Base-by-base conservation (phyloP, 148 eudicot species). In the Nepenthes gracilis region DNA sequence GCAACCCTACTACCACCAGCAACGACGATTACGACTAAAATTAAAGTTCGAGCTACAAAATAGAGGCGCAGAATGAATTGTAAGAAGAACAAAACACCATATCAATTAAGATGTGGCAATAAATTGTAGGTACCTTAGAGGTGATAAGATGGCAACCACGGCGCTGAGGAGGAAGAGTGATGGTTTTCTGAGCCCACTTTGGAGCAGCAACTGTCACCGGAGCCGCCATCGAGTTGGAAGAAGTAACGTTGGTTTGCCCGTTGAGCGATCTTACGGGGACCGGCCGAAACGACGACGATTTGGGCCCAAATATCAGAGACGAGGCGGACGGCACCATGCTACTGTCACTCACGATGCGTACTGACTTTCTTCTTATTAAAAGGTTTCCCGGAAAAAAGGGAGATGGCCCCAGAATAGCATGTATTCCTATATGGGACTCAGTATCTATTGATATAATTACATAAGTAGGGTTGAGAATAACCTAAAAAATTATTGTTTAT, bases 131-230 rank as follows among this genome's bases (percentile, higher is more conserved):
- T 47, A 87, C 97, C 86, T 83, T 83, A 53, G 94, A 72, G 54
- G 97, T 88, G 68, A 92, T 63, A 50, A 88, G 86, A 64, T 92
- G 97, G 67, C 97, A 88, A 61, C 97, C 97, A 48, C 97, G 93
- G 59, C 70, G 72, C 35, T 74, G 94, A 12, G 90, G 90, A 64
- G 94, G 78, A 34, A 92, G 79, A 55, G 96, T 80, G 50, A 92
- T 70, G 52, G 93, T 92, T 72, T 88, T 92, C 77, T 92, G 96
- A 12, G 90, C 88, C 97, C 96, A 92, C 69, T 85, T 92, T 12
- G 88, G 87, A 49, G 65, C 68, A 12, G 80, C 37, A 52, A 60
- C 62, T 11, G 79, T 43, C 8, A 45, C 48, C 37, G 68, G 56
- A 6, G 82, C 67, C 56, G 77, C 80, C 80, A 80, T 83, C 47